Conservation (phyloP, 2,329 filamentous ascomycete species). For the Thielaviopsis euricoi region DNA sequence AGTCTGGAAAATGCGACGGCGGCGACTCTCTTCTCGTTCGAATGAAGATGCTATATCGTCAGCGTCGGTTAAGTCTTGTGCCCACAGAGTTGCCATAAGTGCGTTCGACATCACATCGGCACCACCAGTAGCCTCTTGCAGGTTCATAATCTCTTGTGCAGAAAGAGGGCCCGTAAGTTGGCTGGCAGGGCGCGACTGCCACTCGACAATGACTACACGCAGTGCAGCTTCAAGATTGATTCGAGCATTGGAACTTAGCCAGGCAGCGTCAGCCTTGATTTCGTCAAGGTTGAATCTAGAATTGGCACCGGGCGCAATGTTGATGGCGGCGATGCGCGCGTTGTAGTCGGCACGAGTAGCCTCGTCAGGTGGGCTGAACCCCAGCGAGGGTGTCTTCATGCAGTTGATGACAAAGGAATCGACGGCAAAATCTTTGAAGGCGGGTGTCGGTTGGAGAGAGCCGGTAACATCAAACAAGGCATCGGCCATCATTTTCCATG, state of each 20-base stretch:
- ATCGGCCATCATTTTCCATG: conserved; percentile 44
- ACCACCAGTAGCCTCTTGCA: conserved; percentile 56
- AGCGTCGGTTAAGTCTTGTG: conserved; percentile 30
- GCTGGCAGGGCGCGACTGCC: conserved; percentile 60
- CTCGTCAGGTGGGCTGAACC: conserved; percentile 46
- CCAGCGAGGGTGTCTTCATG: conserved; percentile 50
- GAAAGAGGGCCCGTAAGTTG: conserved; percentile 58
- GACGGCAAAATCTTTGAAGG: conserved; percentile 52
- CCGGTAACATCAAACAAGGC: conserved; percentile 40
- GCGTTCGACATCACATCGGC: conserved; percentile 41
- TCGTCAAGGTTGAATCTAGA: conserved; percentile 56
- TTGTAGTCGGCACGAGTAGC: conserved; percentile 59
- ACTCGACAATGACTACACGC: conserved; percentile 65
- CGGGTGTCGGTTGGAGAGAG: conserved; percentile 33
- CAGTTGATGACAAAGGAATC: conserved; percentile 52
- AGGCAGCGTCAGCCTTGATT: conserved; percentile 71
- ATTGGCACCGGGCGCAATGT: conserved; percentile 53
- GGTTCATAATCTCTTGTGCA: conserved; percentile 58
- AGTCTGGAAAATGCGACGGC: conserved; percentile 49
- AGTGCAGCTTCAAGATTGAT: conserved; percentile 73
- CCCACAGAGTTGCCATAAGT: conserved; percentile 36
- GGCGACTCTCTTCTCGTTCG: conserved; percentile 43
- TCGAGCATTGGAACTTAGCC: conserved; percentile 63
- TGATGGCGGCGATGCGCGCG: conserved; percentile 72
- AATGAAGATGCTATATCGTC: conserved; percentile 42